phyloP scores from a whole-genome alignment of 768 basidiomycete genomes.

The Cubamyces lactineus region DNA sequence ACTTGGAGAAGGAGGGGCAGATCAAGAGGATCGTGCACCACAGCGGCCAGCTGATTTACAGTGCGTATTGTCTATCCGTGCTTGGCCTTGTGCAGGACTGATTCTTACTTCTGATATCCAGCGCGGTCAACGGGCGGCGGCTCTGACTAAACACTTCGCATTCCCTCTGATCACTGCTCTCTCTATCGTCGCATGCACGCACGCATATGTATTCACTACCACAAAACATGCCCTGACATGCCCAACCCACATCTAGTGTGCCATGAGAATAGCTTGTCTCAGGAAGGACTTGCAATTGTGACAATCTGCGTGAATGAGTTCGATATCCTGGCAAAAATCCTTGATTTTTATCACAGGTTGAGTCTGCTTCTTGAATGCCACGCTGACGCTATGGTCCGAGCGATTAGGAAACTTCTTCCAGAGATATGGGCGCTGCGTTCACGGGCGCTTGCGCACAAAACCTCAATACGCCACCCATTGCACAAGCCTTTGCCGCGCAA shows the following conservation, averaged over 20 bases:
- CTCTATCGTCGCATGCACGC: constrained; percentile 24
- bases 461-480: not conserved
- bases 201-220: constrained; percentile 43
- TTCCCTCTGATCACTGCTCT: constrained; percentile 27
- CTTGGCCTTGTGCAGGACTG: not conserved
- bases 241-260: constrained; percentile 13
- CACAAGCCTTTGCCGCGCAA: not conserved
- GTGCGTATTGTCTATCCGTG: constrained; percentile 51
- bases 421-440: not conserved
- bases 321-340: not conserved
- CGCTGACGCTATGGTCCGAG: not conserved
- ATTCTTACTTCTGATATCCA: constrained; percentile 24
- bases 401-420: not conserved
- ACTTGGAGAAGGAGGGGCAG: constrained; percentile 90
- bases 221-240: constrained; percentile 37
- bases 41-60: constrained; percentile 93
- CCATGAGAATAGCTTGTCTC: not conserved
- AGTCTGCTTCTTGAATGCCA: no score
- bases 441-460: not conserved
- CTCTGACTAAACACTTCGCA: constrained; percentile 35
- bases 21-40: constrained; percentile 98
- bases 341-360: no score
- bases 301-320: no score
- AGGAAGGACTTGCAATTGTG: no score
- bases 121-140: constrained; percentile 48